Evolutionary conservation across 768 basidiomycete genomes (phyloP), one percentile per base, ranked within the genome.

Genomic region (Stropharia rugosoannulata): DNA sequence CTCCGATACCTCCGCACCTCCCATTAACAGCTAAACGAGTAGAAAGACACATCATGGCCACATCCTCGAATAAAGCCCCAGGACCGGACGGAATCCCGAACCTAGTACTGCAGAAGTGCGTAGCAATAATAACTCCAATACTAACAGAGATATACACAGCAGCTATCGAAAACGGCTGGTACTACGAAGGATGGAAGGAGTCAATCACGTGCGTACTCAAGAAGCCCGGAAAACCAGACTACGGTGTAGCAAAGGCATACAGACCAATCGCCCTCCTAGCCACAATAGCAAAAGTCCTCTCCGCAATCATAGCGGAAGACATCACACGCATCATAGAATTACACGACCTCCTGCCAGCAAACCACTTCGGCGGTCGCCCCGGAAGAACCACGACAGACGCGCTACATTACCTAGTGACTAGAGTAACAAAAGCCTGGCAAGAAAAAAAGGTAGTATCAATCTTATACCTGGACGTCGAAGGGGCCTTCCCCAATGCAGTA

Each of bases 221-320:
- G 0, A 80, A 80, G 49, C 75, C 73, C 0, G 71, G 73, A 0
- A 69, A 70, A 46, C 51, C 66, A 0, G 49, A 69, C 57, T 80
- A 81, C 61, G 49, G 62, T 0, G 22, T 60, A 0, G 51, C 76
- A 0, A 72, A 70, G 27, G 66, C 74, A 0, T 74, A 41, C 12
- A 15, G 40, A 41, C 40, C 40, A 6, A 41, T 41, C 40, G 40
- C 40, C 6, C 40, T 41, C 15, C 1, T 73, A 32, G 48, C 68
- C 0, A 69, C 68, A 0, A 57, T 68, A 0, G 66, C 60, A 0
- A 79, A 77, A 39, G 25, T 71, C 1, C 65, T 72, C 0, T 61
- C 63, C 5, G 35, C 61, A 9, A 48, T 54, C 7, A 2, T 70
- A 0, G 60, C 66, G 5, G 65, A 70, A 5, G 55, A 65, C 29